Evolutionary conservation across 164 flowering plant species (phyloP), one percentile per base, ranked within the genome.

Genomic region (Cinnamomum micranthum): DNA sequence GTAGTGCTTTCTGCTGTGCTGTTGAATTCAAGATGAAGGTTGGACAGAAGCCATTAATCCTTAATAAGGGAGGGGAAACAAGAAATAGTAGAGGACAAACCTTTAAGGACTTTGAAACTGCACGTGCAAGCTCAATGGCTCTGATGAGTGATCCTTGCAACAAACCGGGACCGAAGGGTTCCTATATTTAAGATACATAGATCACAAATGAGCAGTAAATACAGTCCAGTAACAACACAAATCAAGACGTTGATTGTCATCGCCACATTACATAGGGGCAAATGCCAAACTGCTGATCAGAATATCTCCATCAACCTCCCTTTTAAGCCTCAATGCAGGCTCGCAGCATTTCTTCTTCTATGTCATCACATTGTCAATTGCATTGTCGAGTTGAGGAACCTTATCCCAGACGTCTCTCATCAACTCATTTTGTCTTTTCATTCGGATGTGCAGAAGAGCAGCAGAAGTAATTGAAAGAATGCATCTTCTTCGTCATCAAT

Each of bases 241-340:
- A 67, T 67, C 69, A 66, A 11, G 35, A 17, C 12, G 28, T 17
- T 66, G 50, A 67, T 17, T 4, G 20, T 1, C 28, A 62, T 7
- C 22, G 33, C 31, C 71, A 76, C 86, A 70, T n/a, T 85, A 85
- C 90, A 76, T 67, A 72, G 24, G 68, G 24, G n/a, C n/a, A n/a
- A 70, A 27, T 70, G 63, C 75, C 74, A 77, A 73, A 69, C 28
- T 77, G 75, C 50, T 84, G 82, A 71, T 52, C 82, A 35, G 74
- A 68, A 50, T 65, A 66, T 17, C 77, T 65, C 76, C 85, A 82
- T 80, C 86, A 75, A 80, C 91, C 66, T 92, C 97, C 74, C 78
- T 70, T 81, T 86, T 93, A 95, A 80, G 98, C 99, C 86, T 93
- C 99, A 80, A 95, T 91, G 62, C 97, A 98, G 82, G 98, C 99